Base-by-base conservation (phyloP, 306 rosid species). In the Vachellia collinsii region DNA sequence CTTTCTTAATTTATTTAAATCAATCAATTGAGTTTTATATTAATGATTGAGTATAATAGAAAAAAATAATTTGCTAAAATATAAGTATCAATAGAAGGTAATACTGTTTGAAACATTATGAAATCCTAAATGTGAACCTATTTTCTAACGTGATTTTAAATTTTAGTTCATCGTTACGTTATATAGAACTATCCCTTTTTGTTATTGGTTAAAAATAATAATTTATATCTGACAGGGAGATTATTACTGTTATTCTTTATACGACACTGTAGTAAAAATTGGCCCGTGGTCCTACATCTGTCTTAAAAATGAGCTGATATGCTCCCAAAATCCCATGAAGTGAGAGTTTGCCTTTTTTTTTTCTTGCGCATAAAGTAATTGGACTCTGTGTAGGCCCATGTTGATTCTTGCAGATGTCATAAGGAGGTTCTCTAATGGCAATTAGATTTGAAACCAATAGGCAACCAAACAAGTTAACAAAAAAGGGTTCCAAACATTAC, bases 351-450 rank as follows among this genome's bases (percentile, higher is more conserved):
- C 20, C 8, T 12, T 7, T 3, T 8, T 3, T 20, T 8, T 29
- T 56, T 56, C 20, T 20, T 58, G 34, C 6, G 36, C 36, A 11
- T 17, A 4, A 7, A 54, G 61, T 58, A 22, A 56, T 20, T 56
- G 63, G 63, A 20, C 63, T 29, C 56, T 29, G 34, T 17, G 25
- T 64, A 25, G 69, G 75, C 79, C 75, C 72, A 56, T 44, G 6
- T 25, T 4, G 8, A 7, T 29, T 69, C 4, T 5, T 16, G 25
- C 22, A 17, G 10, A 23, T 4, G 6, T 70, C 23, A 16, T 1
- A 22, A 11, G 38, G 23, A 11, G 16, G 37, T 23, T 48, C 1
- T 17, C 5, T 43, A 7, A 63, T 47, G 36, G n/a, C 10, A 23
- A 72, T 64, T 6, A 11, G 5, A 37, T 43, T 20, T 41, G 17